Percentiles rank a stretch among this genome's conserved stretches.
Conservation (phyloP, 257 asterid genomes). For the Nicotiana otophora region DNA sequence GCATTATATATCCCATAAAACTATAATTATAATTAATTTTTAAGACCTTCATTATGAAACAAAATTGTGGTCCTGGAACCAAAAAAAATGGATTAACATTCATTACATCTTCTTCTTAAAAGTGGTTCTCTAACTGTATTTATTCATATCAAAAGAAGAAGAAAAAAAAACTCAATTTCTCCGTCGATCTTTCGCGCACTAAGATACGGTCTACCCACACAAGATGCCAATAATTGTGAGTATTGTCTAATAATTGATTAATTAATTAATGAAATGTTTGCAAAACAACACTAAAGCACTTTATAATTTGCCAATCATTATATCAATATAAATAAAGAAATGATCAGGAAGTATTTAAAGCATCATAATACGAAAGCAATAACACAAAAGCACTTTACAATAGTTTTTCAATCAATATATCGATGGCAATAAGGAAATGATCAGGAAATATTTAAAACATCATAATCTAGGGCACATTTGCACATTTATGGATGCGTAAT, state of each 20-base stretch:
- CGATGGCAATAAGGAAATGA: constrained; percentile 4
- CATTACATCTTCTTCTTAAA: not conserved
- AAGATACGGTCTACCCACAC: constrained; percentile 22
- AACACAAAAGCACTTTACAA: constrained; percentile 43
- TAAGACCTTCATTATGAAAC: too few species aligned
- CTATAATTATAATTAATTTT: too few species aligned
- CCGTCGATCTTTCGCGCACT: not conserved
- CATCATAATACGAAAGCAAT: constrained; percentile 41
- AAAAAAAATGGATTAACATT: not conserved
- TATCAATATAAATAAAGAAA: too few species aligned
- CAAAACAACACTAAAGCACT: too few species aligned
- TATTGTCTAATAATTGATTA: not conserved
- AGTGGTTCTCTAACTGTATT: not conserved
- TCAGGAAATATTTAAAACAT: constrained; percentile 27
- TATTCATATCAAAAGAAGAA: not conserved
- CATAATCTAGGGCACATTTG: constrained; percentile 34
- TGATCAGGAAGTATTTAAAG: too few species aligned
- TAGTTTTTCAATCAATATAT: constrained; percentile 27
- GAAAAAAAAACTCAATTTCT: not conserved
- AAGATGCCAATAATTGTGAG: constrained; percentile 32
- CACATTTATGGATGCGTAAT: constrained; percentile 16
- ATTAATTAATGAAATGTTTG: too few species aligned
- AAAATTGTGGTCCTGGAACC: not conserved
- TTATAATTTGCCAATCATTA: too few species aligned
- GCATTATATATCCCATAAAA: too few species aligned